These are phyloP conservation scores for Pharnaceum exiguum DNA, from an alignment of 148 eudicot genomes.

Conservation along the genomic window DNA sequence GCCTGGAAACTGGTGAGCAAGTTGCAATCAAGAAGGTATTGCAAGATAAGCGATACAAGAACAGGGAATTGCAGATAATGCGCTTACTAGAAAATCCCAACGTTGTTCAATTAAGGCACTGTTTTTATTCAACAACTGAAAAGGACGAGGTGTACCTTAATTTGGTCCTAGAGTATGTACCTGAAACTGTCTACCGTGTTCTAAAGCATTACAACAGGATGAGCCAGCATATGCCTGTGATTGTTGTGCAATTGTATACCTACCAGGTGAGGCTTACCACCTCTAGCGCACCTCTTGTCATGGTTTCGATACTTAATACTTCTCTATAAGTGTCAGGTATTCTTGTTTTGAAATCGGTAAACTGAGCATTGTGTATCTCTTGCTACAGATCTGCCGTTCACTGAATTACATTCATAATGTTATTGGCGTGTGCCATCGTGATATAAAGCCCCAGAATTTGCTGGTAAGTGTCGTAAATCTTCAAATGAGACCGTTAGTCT, in stretches of 20 bases:
- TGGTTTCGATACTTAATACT: background rate
- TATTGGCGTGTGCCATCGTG: slow-evolving; percentile 92
- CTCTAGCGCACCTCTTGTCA: background rate
- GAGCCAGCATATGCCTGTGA: slow-evolving; percentile 70
- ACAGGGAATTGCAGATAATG: slow-evolving; percentile 90
- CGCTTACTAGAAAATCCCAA: slow-evolving; percentile 73
- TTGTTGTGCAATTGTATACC: slow-evolving; percentile 67
- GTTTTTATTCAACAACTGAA: slow-evolving; percentile 77
- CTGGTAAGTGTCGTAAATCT: slow-evolving; percentile 70
- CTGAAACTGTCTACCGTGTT: slow-evolving; percentile 80
- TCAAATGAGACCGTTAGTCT: too few relatives aligned
- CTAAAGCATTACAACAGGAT: slow-evolving; percentile 55
- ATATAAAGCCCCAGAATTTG: slow-evolving; percentile 91
- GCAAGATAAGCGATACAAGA: slow-evolving; percentile 94
- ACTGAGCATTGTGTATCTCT: background rate
- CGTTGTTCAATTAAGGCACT: slow-evolving; percentile 70
- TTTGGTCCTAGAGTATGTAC: slow-evolving; percentile 87
- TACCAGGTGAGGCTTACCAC: slow-evolving; percentile 62
- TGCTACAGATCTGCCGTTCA: slow-evolving; percentile 72
- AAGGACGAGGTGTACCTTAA: slow-evolving; percentile 90
- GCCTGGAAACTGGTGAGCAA: slow-evolving; percentile 83
- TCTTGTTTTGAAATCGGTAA: background rate
- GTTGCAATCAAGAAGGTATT: slow-evolving; percentile 94
- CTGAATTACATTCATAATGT: slow-evolving; percentile 80
- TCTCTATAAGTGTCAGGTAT: background rate